These are phyloP conservation scores for Gossypium stocksii DNA, from an alignment of 345 rosid genomes.

Conservation along the genomic window DNA sequence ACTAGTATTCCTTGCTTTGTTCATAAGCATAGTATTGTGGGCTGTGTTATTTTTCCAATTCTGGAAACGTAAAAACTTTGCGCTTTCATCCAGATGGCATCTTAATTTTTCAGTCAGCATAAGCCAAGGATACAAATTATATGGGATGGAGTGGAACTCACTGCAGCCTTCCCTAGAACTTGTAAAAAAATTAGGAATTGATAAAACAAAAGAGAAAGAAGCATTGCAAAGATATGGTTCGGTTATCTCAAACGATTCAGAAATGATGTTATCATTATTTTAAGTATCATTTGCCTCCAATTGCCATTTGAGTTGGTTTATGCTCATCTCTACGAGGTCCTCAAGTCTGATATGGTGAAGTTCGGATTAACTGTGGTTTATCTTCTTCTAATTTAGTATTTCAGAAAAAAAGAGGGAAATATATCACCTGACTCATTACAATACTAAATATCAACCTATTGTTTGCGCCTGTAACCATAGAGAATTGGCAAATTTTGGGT, in stretches of 20 bases:
- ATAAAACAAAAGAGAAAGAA: slow-evolving; percentile 56
- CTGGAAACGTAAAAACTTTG: slow-evolving; percentile 87
- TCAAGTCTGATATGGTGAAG: slow-evolving; percentile 53
- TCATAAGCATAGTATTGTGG: slow-evolving; percentile 69
- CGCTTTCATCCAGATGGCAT: slow-evolving; percentile 83
- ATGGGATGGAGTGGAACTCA: slow-evolving; percentile 56
- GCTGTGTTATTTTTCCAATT: slow-evolving; percentile 87
- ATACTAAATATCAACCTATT: slow-evolving; percentile 41
- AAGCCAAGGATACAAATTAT: slow-evolving; percentile 50
- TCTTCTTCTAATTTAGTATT: slow-evolving; percentile 74
- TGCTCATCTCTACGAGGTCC: slow-evolving; percentile 81
- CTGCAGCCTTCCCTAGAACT: slow-evolving; percentile 45
- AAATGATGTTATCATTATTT: slow-evolving; percentile 62
- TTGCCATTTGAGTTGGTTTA: slow-evolving; percentile 90
- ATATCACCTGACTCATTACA: slow-evolving; percentile 72
- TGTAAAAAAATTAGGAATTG: slow-evolving; percentile 36
- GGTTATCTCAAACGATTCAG: slow-evolving; percentile 68
- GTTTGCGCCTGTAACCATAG: no score
- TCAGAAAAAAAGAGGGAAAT: slow-evolving; percentile 70
- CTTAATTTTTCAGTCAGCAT: slow-evolving; percentile 56
- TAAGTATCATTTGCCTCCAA: slow-evolving; percentile 84
- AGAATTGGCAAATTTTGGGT: no score
- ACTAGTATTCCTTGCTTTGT: slow-evolving; percentile 67
- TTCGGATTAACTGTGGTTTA: slow-evolving; percentile 69
- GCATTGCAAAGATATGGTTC: slow-evolving; percentile 74